phyloP scores from a whole-genome alignment of 306 rosid genomes.

The Cicer chorassanicum region DNA sequence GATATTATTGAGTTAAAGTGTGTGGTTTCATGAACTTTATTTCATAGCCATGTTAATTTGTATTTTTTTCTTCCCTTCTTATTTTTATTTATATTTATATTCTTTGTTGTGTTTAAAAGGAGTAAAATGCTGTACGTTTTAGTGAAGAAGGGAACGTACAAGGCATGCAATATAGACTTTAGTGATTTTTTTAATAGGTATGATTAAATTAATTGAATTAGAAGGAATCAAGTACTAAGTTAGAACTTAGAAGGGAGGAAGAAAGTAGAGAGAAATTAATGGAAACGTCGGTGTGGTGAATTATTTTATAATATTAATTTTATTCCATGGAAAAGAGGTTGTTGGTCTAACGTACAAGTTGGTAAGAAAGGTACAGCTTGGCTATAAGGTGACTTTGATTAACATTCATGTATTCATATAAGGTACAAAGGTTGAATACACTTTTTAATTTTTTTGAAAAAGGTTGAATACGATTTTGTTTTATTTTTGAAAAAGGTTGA shows the following conservation, averaged over 20 bases:
- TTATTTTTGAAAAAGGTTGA: not conserved
- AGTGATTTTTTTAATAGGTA: not conserved
- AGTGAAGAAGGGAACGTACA: constrained; percentile 6
- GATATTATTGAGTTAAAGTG: constrained; percentile 1
- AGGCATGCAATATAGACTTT: not conserved
- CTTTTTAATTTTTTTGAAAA: no score
- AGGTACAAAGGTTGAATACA: not conserved
- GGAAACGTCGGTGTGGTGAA: constrained; percentile 41
- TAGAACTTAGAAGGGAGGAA: not conserved
- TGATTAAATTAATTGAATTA: constrained; percentile 23
- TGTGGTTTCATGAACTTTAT: not conserved
- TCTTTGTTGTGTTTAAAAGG: not conserved
- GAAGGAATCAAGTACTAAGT: not conserved
- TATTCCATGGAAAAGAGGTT: constrained; percentile 9
- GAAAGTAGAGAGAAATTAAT: not conserved
- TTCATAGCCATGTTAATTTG: not conserved
- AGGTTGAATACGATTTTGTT: no score
- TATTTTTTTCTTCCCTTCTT: not conserved
- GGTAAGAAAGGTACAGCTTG: constrained; percentile 53
- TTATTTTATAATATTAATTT: not conserved
- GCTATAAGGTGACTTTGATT: constrained; percentile 47
- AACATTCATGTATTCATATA: constrained; percentile 23
- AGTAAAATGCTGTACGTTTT: not conserved
- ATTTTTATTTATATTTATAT: not conserved
- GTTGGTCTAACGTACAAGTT: constrained; percentile 34